A percentile compares a stretch with the other conserved stretches of the same genome.
Conservation (phyloP, 1,284 basidiomycete species). For the Agroathelia rolfsii region DNA sequence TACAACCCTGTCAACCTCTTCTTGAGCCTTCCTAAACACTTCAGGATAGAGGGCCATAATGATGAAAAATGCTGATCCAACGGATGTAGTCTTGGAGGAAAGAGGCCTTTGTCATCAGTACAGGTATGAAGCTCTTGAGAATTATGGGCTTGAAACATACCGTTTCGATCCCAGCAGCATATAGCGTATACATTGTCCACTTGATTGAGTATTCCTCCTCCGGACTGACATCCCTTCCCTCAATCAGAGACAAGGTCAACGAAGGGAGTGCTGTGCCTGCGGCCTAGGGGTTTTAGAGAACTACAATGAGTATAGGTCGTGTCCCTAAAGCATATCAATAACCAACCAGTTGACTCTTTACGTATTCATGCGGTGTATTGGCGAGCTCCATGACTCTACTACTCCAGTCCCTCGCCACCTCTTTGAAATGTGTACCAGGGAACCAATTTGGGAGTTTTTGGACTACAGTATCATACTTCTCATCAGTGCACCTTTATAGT, state of each 20-base stretch:
- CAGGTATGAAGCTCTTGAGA: conserved; percentile 3
- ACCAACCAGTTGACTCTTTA: neutral
- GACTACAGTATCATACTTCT: conserved; percentile 1
- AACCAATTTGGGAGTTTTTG: conserved; percentile 9
- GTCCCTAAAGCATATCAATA: no score
- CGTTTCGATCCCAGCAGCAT: conserved; percentile 30
- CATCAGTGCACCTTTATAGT: no score
- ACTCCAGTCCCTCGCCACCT: neutral
- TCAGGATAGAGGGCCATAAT: conserved; percentile 20
- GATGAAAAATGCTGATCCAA: conserved; percentile 15
- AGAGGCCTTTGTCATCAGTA: neutral
- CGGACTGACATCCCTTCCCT: conserved; percentile 31
- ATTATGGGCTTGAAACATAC: conserved; percentile 8
- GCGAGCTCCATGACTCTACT: neutral
- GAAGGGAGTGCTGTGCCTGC: conserved; percentile 41
- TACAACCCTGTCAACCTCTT: conserved; percentile 18
- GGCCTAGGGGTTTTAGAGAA: conserved; percentile 30
- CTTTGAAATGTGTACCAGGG: conserved; percentile 10
- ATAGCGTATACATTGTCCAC: conserved; percentile 51
- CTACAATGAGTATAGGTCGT: no score
- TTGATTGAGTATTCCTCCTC: conserved; percentile 47
- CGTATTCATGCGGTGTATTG: neutral
- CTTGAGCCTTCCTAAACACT: conserved; percentile 18
- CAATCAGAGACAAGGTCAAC: conserved; percentile 40
- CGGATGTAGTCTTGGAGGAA: conserved; percentile 15